phyloP scores from a whole-genome alignment of 805 yeast species.

The Hanseniaspora mollemarum region DNA sequence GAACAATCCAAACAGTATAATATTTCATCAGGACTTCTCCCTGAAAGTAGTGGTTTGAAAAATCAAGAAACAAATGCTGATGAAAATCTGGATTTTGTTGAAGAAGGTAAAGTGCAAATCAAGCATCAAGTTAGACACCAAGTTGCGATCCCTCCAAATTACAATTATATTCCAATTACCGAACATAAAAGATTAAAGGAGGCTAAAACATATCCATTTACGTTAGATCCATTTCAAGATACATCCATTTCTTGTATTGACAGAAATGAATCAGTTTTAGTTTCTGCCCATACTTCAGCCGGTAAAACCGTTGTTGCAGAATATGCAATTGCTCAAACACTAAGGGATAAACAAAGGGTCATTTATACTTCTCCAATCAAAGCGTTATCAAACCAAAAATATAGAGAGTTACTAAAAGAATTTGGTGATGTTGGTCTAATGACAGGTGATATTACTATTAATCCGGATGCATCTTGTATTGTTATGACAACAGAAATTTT shows the following conservation, averaged over 20 bases:
- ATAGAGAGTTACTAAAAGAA: conserved; percentile 81
- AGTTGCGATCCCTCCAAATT: conserved; percentile 90
- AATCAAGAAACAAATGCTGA: conserved; percentile 16
- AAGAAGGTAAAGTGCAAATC: conserved; percentile 50
- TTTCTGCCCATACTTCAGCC: conserved; percentile 95
- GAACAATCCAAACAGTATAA: conserved; percentile 82
- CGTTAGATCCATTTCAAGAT: conserved; percentile 93
- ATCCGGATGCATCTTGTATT: conserved; percentile 94
- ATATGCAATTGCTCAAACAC: conserved; percentile 91
- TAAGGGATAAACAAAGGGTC: conserved; percentile 82
- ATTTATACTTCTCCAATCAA: conserved; percentile 93
- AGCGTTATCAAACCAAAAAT: conserved; percentile 88
- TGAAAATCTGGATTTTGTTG: neutral
- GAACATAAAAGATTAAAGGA: conserved; percentile 67
- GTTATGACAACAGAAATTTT: conserved; percentile 99
- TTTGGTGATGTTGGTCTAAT: conserved; percentile 72
- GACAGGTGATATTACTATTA: conserved; percentile 98
- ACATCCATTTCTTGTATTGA: conserved; percentile 94
- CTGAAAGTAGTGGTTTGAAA: conserved; percentile 29
- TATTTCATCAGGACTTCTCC: conserved; percentile 62
- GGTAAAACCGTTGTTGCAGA: conserved; percentile 97
- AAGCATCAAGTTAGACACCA: conserved; percentile 95
- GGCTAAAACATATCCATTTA: conserved; percentile 86
- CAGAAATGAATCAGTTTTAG: conserved; percentile 84
- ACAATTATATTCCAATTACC: conserved; percentile 76